Percentiles rank a stretch among this genome's conserved stretches.
phyloP scores from a whole-genome alignment of 140 eudicot species.

The Oenanthe javanica region DNA sequence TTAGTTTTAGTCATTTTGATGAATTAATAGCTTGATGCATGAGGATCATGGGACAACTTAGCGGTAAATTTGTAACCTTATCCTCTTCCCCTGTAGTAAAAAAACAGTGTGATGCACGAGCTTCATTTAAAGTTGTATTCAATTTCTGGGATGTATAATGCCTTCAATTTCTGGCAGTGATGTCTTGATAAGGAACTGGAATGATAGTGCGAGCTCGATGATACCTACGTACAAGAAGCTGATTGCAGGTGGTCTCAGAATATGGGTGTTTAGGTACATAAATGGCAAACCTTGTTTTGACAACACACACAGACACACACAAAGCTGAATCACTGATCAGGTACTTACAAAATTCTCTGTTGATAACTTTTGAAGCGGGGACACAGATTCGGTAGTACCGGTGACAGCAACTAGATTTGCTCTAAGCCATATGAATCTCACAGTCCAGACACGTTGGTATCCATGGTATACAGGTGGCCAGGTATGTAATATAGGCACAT shows the following conservation, averaged over 20 bases:
- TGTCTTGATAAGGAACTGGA: conserved; percentile 59
- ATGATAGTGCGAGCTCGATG: conserved; percentile 60
- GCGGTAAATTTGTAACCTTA: neutral
- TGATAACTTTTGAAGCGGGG: conserved; percentile 44
- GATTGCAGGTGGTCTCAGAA: conserved; percentile 68
- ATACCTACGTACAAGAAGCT: conserved; percentile 59
- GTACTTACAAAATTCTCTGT: neutral
- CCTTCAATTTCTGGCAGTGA: conserved; percentile 32
- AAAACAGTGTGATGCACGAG: neutral
- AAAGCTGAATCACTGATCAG: neutral
- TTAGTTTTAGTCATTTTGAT: conserved; percentile 4
- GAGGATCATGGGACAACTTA: neutral
- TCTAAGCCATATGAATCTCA: conserved; percentile 52
- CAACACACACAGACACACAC: neutral
- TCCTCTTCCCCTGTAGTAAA: neutral
- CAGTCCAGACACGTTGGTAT: conserved; percentile 55
- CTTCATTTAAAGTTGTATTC: neutral
- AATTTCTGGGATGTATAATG: too few species aligned
- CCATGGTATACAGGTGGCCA: conserved; percentile 69
- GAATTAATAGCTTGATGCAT: neutral
- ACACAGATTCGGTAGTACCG: conserved; percentile 77
- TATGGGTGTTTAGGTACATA: conserved; percentile 85
- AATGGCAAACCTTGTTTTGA: neutral
- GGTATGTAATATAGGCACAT: conserved; percentile 32
- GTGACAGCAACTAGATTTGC: conserved; percentile 78